Evolutionary conservation across 108 stramenopile genomes (phyloP), one percentile per base, ranked within the genome.

Genomic region (Cylindrotheca closterium): DNA sequence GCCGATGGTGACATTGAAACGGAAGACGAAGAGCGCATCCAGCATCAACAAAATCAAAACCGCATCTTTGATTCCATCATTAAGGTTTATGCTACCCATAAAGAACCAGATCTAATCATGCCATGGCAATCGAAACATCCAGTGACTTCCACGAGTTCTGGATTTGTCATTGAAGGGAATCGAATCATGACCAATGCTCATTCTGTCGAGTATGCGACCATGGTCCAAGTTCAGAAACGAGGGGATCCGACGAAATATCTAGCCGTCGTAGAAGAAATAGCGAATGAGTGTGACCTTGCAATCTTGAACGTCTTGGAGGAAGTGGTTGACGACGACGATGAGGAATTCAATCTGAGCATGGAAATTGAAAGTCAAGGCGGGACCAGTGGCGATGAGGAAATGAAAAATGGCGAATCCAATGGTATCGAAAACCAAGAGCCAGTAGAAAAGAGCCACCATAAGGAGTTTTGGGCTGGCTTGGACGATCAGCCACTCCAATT

Each of bases 101-200:
- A 51, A 15, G 79, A 80, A 65, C 85, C 81, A 8, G 81, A 86
- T 50, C 78, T 74, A 37, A 32, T 71, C 1, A 80, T 79, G 42
- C 85, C 85, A 0, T 86, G 85, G 85, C 78, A 79, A 37, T 71
- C 64, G 49, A 55, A 48, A 21, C 71, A 75, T 29, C 75, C 79
- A 61, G 61, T 58, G 8, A 70, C 74, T 1, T 75, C 77, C n/a
- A 76, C 77, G 27, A 60, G 66, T 3, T 73, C 67, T 48, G 82
- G 85, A 17, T 83, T 86, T 69, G 75, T 79, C 5, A 65, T 86
- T 27, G 48, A 77, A 50, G 74, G 75, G 2, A 25, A 63, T 15
- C 64, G 67, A 3, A 79, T 89, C 24, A 71, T 89, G 62, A 89
- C 87, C 1, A 85, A 85, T 65, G 84, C 82, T 0, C 87, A 89